Base-by-base conservation (phyloP, 2,329 filamentous ascomycete species). In the Coniochaeta sp. region DNA sequence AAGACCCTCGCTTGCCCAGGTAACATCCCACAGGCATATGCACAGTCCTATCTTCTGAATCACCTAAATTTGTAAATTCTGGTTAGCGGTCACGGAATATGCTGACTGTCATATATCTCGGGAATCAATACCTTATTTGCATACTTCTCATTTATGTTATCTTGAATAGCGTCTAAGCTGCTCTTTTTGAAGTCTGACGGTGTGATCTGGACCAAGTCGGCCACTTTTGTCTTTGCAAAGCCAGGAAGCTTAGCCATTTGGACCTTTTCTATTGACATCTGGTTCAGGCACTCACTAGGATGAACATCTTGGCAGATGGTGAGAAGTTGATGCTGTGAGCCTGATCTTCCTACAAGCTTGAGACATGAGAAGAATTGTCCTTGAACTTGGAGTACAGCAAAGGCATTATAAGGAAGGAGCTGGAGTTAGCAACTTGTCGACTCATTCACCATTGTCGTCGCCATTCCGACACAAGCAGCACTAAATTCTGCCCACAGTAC, bases 91-190 rank as follows among this genome's bases (percentile, higher is more conserved):
- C n/a, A n/a, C n/a, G n/a, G 28, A 31, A 5, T 14, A 50, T 43
- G 40, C 40, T 19, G 17, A n/a, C n/a, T n/a, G n/a, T n/a, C 19
- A 22, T 22, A 31, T 5, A 31, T 6, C 28, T 6, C 28, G 28
- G 9, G 28, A 31, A 31, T 31, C 5, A 9, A 31, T 56, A 91
- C 89, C 76, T 93, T 95, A 77, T 99, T 97, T 62, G 93, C 87
- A 74, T 97, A 99, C 76, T 99, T 99, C 64, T 87, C 83, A 73
- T 99, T 98, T 77, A 99, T 95, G 69, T 95, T 95, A 77, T 99
- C 93, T 75, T 97, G 92, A 64, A 99, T 91, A 1, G 92, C 91
- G 64, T 92, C 84, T 34, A 86, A 83, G 70, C 90, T 96, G 62
- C 86, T 81, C 74, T 95, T 95, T 63, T 87, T 83, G 71, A 98